Conservation (phyloP, 2,329 filamentous ascomycete genomes). For the Fusarium sp. region DNA sequence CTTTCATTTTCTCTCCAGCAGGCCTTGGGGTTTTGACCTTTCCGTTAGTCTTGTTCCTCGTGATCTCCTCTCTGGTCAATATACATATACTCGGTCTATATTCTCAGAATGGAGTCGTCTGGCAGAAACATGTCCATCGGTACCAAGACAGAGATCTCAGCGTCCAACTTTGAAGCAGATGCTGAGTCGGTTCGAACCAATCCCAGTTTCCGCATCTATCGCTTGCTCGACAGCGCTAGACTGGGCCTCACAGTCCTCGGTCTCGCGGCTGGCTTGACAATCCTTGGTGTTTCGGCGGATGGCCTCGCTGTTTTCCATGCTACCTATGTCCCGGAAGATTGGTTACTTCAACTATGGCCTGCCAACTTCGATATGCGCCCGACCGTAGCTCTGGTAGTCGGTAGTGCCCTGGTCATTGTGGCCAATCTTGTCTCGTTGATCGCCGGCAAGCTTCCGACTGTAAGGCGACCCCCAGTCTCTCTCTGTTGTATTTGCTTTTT, state of each 20-base stretch:
- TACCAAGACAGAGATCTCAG: conserved; percentile 52
- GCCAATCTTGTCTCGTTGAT: conserved; percentile 59
- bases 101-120: conserved; percentile 18
- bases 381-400: conserved; percentile 63
- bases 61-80: background rate
- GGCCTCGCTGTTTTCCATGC: conserved; percentile 63
- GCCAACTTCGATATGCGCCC: conserved; percentile 65
- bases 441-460: conserved; percentile 58
- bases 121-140: conserved; percentile 39
- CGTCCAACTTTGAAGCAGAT: conserved; percentile 61
- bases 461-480: conserved; percentile 50
- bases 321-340: conserved; percentile 59
- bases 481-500: conserved; percentile 9
- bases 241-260: conserved; percentile 60
- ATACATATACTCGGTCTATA: background rate
- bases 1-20: conserved; percentile 12
- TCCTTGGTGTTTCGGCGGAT: conserved; percentile 64
- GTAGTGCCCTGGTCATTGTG: conserved; percentile 59
- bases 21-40: conserved; percentile 14
- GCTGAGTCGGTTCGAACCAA: conserved; percentile 48
- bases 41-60: conserved; percentile 4
- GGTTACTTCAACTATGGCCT: conserved; percentile 66
- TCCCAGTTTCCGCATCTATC: conserved; percentile 51
- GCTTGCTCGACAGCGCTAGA: conserved; percentile 55
- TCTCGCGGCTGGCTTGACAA: conserved; percentile 60